Conservation (phyloP, 2,329 filamentous ascomycete species). For the Xylariaceae sp. region DNA sequence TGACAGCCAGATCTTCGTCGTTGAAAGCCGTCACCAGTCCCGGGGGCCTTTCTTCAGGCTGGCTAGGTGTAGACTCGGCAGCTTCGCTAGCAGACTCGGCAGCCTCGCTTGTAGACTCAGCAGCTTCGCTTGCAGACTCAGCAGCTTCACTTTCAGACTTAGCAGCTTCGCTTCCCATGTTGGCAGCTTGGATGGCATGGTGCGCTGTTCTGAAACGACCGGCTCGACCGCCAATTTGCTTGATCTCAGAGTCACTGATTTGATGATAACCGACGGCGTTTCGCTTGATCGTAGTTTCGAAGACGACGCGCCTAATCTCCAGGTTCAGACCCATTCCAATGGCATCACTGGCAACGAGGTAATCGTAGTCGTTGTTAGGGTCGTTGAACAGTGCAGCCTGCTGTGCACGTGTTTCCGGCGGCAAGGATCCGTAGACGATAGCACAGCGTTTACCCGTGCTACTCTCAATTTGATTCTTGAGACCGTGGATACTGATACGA, state of each 20-base stretch:
- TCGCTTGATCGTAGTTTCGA: constrained; percentile 71
- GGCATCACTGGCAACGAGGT: constrained; percentile 86
- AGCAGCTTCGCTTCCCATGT: constrained; percentile 16
- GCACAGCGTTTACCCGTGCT: constrained; percentile 75
- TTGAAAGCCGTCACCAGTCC: constrained; percentile 80
- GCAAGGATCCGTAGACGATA: constrained; percentile 86
- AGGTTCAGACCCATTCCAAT: constrained; percentile 97
- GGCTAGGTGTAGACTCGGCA: too few species aligned
- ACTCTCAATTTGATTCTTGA: constrained; percentile 74
- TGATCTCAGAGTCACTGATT: constrained; percentile 71
- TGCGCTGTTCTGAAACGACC: constrained; percentile 75
- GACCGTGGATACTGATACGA: constrained; percentile 69
- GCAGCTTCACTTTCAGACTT: not conserved
- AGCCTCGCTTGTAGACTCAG: too few species aligned
- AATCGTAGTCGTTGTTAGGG: constrained; percentile 92
- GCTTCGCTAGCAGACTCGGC: constrained; percentile 1
- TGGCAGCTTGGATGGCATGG: constrained; percentile 40
- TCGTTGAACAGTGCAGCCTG: constrained; percentile 95
- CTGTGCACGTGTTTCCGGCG: constrained; percentile 85
- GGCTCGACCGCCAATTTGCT: constrained; percentile 91
- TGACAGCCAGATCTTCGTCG: constrained; percentile 56
- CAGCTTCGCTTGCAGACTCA: too few species aligned
- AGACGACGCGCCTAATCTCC: constrained; percentile 84
- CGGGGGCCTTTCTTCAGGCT: constrained; percentile 31
- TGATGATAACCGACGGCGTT: constrained; percentile 53